Conservation (phyloP, 202 grass and related monocot species). For the Digitaria exilis region DNA sequence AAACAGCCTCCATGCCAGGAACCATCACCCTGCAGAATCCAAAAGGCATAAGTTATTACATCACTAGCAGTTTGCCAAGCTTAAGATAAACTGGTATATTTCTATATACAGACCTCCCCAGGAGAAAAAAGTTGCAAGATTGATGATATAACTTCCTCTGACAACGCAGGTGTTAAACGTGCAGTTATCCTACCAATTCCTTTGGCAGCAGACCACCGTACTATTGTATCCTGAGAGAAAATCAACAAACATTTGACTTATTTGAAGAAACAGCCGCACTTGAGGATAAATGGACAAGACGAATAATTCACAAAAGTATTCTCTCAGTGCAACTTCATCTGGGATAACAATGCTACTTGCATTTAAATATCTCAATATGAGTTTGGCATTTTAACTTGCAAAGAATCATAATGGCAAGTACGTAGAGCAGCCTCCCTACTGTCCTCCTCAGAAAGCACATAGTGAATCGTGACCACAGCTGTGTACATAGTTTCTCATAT, state of each 20-base stretch:
- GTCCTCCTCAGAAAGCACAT: background rate
- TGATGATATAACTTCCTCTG: constrained; percentile 90
- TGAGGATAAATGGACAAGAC: constrained; percentile 16
- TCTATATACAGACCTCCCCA: constrained; percentile 66
- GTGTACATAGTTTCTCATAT: background rate
- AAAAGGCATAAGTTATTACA: constrained; percentile 32
- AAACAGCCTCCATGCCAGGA: constrained; percentile 98
- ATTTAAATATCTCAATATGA: background rate
- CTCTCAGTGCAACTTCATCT: constrained; percentile 18
- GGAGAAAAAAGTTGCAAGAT: constrained; percentile 88
- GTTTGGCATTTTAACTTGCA: constrained; percentile 2
- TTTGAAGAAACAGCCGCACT: constrained; percentile 15
- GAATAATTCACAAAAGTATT: constrained; percentile 29
- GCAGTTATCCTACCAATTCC: constrained; percentile 94
- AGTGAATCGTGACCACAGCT: constrained; percentile 17
- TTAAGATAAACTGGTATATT: constrained; percentile 20
- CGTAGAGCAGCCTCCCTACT: background rate
- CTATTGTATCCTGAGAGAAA: constrained; percentile 82
- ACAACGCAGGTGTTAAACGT: constrained; percentile 78
- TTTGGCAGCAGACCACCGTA: constrained; percentile 98
- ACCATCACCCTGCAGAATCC: constrained; percentile 78
- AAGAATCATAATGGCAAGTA: constrained; percentile 23
- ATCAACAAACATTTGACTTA: constrained; percentile 29
- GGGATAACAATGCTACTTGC: background rate
- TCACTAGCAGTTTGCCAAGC: constrained; percentile 30